A percentile compares a stretch with the other conserved stretches of the same genome.
Evolutionary conservation across 139 green algal species (phyloP).

Genomic region (Marvania coccoides): DNA sequence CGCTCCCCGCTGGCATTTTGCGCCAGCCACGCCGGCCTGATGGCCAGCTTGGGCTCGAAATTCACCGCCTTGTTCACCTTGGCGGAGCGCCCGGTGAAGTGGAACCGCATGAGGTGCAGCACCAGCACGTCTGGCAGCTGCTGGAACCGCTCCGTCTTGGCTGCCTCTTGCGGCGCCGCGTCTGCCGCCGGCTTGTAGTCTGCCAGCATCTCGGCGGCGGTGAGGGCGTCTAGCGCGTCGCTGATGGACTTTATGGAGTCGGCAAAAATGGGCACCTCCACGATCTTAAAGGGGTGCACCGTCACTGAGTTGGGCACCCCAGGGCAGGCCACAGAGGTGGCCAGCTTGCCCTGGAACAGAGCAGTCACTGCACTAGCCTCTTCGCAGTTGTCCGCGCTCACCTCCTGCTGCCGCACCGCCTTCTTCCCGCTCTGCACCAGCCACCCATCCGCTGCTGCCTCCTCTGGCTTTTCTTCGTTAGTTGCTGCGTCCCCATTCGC

Average conservation of each 20-base stretch:
- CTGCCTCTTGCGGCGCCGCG: conserved; percentile 7
- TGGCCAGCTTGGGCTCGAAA: conserved; percentile 39
- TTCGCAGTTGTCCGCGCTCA: not conserved
- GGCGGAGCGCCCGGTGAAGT: conserved; percentile 18
- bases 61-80: conserved; percentile 54
- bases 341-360: conserved; percentile 1
- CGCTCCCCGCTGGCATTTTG: conserved; percentile 19
- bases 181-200: conserved; percentile 30
- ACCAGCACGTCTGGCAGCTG: conserved; percentile 56
- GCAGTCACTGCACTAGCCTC: conserved; percentile 8
- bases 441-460: conserved; percentile 18
- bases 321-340: conserved; percentile 13
- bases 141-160: conserved; percentile 33
- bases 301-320: conserved; percentile 38
- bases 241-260: conserved; percentile 31
- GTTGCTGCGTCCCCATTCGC: not conserved
- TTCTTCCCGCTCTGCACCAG: conserved; percentile 21
- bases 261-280: conserved; percentile 50
- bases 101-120: conserved; percentile 70
- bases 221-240: conserved; percentile 40
- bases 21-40: conserved; percentile 33
- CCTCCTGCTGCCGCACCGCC: conserved; percentile 11
- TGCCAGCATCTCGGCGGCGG: conserved; percentile 26
- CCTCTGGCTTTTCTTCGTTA: not conserved
- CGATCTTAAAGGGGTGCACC: conserved; percentile 56